phyloP scores from a whole-genome alignment of 2,329 filamentous ascomycete genomes.

The Beauveria scarabaeidicola region DNA sequence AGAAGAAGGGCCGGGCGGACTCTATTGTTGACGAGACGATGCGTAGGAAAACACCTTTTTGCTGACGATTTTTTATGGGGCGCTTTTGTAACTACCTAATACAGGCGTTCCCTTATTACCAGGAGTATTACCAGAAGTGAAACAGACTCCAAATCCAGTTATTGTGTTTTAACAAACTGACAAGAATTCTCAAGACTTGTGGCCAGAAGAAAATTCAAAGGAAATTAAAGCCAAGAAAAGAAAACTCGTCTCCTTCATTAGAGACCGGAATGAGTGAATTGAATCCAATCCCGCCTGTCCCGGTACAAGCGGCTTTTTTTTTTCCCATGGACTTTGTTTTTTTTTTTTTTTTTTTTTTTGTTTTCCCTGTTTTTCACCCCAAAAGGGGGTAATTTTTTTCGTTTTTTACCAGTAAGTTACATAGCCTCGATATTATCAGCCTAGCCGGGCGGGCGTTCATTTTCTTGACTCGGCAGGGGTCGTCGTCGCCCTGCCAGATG shows the following conservation, averaged over 20 bases:
- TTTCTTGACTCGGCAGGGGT: background rate
- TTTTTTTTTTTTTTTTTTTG: background rate
- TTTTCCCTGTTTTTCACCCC: background rate
- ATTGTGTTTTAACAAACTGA: background rate
- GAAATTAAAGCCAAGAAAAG: background rate
- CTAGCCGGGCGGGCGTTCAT: background rate
- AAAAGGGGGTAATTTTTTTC: background rate
- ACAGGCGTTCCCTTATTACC: background rate
- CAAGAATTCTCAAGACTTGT: no score
- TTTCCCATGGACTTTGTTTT: background rate
- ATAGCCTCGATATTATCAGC: background rate
- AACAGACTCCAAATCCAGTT: background rate
- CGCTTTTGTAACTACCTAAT: background rate
- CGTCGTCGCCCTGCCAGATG: background rate
- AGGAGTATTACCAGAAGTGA: background rate
- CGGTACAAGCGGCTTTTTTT: background rate
- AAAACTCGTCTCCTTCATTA: background rate
- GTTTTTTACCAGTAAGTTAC: no score
- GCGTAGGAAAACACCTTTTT: background rate
- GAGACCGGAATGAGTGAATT: background rate
- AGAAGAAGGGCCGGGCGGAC: background rate
- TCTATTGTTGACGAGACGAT: background rate
- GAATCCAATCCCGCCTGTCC: background rate
- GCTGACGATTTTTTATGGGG: conserved; percentile 7
- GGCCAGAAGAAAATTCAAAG: no score